phyloP scores from a whole-genome alignment of 1,284 basidiomycete species.

The Melampsora americana region DNA sequence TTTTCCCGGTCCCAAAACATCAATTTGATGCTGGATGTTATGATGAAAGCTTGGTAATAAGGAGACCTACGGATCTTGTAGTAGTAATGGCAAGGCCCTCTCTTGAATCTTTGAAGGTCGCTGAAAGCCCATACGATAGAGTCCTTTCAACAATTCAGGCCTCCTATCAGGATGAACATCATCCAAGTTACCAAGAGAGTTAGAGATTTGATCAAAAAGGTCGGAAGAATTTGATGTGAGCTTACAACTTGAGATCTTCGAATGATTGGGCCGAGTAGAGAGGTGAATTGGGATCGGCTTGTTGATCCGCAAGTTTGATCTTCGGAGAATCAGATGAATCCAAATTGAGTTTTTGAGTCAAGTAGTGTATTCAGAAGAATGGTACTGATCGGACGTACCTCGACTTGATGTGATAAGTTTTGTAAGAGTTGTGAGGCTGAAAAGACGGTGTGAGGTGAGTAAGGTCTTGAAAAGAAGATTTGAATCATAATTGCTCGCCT shows the following conservation, averaged over 20 bases:
- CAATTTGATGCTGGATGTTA: background rate
- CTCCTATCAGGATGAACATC: conserved; percentile 55
- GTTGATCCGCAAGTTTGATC: conserved; percentile 96
- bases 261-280: conserved; percentile 91
- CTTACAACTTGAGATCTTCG: conserved; percentile 86
- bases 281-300: conserved; percentile 92
- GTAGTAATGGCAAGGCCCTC: conserved; percentile 84
- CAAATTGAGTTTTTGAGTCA: background rate
- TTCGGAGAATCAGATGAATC: conserved; percentile 52
- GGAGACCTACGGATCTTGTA: conserved; percentile 75
- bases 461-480: background rate
- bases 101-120: conserved; percentile 99
- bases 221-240: conserved; percentile 21
- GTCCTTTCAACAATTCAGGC: conserved; percentile 86
- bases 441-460: background rate
- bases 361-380: background rate
- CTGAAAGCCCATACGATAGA: conserved; percentile 92
- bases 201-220: background rate
- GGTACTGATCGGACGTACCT: conserved; percentile 7
- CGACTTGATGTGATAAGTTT: conserved; percentile 43
- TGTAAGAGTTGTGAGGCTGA: conserved; percentile 39
- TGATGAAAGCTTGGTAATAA: background rate
- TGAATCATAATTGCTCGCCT: background rate
- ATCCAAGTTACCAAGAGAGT: background rate
- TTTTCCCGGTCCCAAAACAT: conserved; percentile 52